Base-by-base conservation (phyloP, 441 rosid species). In the Lepidium campestre region DNA sequence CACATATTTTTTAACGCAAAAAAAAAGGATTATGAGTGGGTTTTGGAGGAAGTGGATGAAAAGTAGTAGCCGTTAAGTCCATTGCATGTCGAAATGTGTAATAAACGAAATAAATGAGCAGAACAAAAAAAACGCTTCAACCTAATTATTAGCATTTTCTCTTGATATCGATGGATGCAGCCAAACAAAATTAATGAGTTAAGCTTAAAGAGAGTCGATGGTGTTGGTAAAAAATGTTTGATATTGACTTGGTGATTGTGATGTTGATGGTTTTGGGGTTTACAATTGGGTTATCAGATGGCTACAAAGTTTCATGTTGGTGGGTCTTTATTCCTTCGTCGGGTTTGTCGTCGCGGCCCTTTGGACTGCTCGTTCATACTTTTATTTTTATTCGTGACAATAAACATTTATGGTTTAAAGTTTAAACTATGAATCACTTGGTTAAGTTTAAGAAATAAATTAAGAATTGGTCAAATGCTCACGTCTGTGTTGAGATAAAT, bases 241-340 rank as follows among this genome's bases (percentile, higher is more conserved):
- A 84, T 81, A 78, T 79, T 67, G 60, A 78, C 64, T 32, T 41
- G 19, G 12, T 66, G 78, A 40, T 40, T 68, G 53, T 19, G 65
- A 46, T 70, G 67, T 7, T 77, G 19, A 37, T 69, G 49, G 48
- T 44, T 71, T 40, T 48, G 57, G 56, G 49, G 56, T 36, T 14
- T 79, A 31, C 22, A 59, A 44, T 73, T 53, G 36, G 64, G 67
- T 37, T 72, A 10, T 73, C 82, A 29, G 62, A 70, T 35, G 88
- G 79, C 56, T 62, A 80, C 27, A 75, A 75, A 75, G 66, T 93
- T 85, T 61, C 19, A 17, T 8, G 98, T 86, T 72, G 97, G 98
- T 66, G 96, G 97, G 82, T 83, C 56, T 47, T 71, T 7, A 62
- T 27, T 27, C 32, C 8, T 27, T 27, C 32, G 4, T 29, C 34